Evolutionary conservation across 2,329 filamentous ascomycete genomes (phyloP).

Genomic region (Penicillium sclerotigenum): DNA sequence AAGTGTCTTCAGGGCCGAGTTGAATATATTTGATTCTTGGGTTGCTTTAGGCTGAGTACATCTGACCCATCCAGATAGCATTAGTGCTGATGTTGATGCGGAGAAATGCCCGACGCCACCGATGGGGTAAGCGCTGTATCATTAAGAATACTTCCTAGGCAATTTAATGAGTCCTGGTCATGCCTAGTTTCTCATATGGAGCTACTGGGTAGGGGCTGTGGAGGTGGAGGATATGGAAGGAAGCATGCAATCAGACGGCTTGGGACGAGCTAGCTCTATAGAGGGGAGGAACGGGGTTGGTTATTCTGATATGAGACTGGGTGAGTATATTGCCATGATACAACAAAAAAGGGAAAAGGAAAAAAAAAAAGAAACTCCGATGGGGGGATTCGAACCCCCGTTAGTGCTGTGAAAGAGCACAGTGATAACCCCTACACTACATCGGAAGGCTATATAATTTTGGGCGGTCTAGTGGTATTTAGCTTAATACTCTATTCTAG

Average conservation of each 20-base stretch:
- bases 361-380: constrained; percentile 1
- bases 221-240: neutral
- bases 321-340: neutral
- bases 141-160: neutral
- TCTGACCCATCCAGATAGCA: neutral
- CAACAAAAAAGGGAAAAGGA: too few relatives aligned
- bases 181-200: too few relatives aligned
- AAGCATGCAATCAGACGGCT: neutral
- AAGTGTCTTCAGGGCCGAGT: neutral
- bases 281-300: too few relatives aligned
- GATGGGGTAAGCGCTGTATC: neutral
- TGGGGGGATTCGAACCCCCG: constrained; percentile 7
- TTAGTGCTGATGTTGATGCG: neutral
- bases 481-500: fast-evolving
- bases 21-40: neutral
- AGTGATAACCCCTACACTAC: constrained; percentile 9
- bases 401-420: constrained; percentile 7
- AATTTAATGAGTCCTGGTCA: too few relatives aligned
- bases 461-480: too few relatives aligned
- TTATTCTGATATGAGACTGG: neutral
- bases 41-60: neutral
- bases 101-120: neutral
- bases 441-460: neutral
- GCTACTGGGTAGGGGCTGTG: neutral
- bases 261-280: too few relatives aligned